Evolutionary conservation across 148 eudicot genomes (phyloP).

Genomic region (Euryodendron excelsum): DNA sequence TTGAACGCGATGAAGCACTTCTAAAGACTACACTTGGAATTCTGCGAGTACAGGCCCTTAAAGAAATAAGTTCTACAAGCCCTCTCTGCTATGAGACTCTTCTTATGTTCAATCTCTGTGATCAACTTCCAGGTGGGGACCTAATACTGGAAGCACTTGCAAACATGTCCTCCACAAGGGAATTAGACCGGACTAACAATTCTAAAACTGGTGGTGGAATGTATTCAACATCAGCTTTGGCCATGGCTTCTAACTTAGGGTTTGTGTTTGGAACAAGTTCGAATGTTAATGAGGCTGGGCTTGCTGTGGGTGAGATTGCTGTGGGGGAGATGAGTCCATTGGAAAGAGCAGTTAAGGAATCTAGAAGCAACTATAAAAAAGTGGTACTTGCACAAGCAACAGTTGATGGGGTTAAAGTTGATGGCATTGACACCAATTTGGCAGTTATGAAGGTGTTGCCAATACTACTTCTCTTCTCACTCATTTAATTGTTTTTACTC

Average conservation of each 20-base stretch:
- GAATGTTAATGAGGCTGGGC: constrained; percentile 32
- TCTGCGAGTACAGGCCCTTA: constrained; percentile 77
- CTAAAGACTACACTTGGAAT: constrained; percentile 83
- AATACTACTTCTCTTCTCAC: background rate
- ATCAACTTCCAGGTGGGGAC: constrained; percentile 93
- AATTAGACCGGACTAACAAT: constrained; percentile 44
- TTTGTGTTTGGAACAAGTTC: constrained; percentile 55
- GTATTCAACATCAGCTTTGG: constrained; percentile 64
- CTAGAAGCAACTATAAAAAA: constrained; percentile 73
- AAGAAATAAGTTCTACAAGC: constrained; percentile 52
- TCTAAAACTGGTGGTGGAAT: constrained; percentile 45
- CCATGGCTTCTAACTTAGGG: constrained; percentile 73
- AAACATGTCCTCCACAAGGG: constrained; percentile 57
- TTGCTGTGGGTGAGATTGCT: constrained; percentile 73
- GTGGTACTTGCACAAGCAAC: constrained; percentile 78
- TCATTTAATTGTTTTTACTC: background rate
- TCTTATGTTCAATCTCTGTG: constrained; percentile 86
- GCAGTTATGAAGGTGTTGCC: constrained; percentile 79
- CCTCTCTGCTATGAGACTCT: constrained; percentile 55
- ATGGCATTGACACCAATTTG: constrained; percentile 89
- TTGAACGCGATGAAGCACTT: constrained; percentile 71
- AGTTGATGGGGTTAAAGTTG: constrained; percentile 89
- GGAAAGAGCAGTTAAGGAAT: constrained; percentile 81
- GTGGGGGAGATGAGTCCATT: constrained; percentile 79
- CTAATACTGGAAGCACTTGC: constrained; percentile 77